These are phyloP conservation scores for Phytophthora palmivora DNA, from an alignment of 352 stramenopile genomes.

Conservation along the genomic window DNA sequence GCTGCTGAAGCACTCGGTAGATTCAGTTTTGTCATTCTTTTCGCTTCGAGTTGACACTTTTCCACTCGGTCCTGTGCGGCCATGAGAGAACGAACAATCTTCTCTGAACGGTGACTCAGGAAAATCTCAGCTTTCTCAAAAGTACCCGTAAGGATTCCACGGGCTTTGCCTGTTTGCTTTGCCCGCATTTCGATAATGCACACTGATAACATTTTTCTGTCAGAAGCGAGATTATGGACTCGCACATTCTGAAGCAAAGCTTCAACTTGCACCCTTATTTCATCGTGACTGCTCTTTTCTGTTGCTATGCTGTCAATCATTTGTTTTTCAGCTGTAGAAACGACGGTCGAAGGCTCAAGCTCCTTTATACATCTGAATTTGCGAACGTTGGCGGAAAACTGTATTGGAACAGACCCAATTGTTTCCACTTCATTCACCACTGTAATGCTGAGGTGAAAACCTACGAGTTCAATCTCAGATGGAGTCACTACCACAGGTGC, in stretches of 20 bases:
- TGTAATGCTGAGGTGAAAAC: slow-evolving; percentile 18
- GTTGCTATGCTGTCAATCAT: not conserved
- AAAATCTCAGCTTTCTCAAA: slow-evolving; percentile 27
- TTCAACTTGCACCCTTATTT: slow-evolving; percentile 19
- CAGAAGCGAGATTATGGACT: slow-evolving; percentile 18
- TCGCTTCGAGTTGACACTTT: slow-evolving; percentile 25
- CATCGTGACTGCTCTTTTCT: not conserved
- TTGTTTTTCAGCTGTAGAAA: not conserved
- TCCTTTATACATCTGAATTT: slow-evolving; percentile 14
- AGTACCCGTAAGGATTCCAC: slow-evolving; percentile 20
- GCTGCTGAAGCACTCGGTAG: not conserved
- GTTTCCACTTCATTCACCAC: slow-evolving; percentile 32
- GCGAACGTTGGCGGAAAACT: slow-evolving; percentile 24
- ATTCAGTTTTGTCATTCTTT: slow-evolving; percentile 13
- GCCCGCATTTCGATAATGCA: slow-evolving; percentile 16
- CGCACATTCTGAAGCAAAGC: slow-evolving; percentile 19
- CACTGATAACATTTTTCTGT: slow-evolving; percentile 26
- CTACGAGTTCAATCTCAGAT: slow-evolving; percentile 32
- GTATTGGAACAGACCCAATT: slow-evolving; percentile 20
- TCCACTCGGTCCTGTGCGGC: slow-evolving; percentile 22
- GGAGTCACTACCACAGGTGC: not conserved
- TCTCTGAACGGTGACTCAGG: slow-evolving; percentile 28
- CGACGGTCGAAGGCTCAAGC: not conserved
- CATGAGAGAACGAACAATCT: slow-evolving; percentile 26
- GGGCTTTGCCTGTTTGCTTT: slow-evolving; percentile 22